Evolutionary conservation across 2,329 filamentous ascomycete species (phyloP).

Genomic region (Leptodontidium sp.): DNA sequence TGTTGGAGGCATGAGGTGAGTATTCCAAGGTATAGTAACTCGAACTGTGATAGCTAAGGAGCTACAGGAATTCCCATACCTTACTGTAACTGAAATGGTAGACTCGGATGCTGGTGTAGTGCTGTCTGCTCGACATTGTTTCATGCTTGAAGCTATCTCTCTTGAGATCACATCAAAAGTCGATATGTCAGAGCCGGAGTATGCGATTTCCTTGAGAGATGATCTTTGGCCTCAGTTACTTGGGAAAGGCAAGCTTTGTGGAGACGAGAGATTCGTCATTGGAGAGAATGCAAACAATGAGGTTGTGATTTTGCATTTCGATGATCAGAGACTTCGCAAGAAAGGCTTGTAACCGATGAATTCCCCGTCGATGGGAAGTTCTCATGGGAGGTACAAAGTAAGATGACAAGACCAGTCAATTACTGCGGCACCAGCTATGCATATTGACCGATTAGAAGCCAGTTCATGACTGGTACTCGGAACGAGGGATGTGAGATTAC

Average conservation of each 20-base stretch:
- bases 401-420: background rate
- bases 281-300: conserved; percentile 62
- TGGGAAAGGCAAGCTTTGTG: conserved; percentile 61
- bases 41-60: background rate
- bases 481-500: background rate
- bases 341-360: background rate
- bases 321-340: conserved; percentile 23
- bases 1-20: conserved; percentile 60
- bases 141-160: conserved; percentile 56
- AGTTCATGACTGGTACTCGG: background rate
- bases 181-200: conserved; percentile 43
- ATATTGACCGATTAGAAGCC: background rate
- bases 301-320: conserved; percentile 62
- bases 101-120: conserved; percentile 56
- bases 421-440: background rate
- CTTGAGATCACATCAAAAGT: conserved; percentile 52
- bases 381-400: background rate
- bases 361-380: background rate
- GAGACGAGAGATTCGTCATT: conserved; percentile 68
- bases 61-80: conserved; percentile 56
- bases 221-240: conserved; percentile 58
- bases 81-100: conserved; percentile 56
- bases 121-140: conserved; percentile 56
- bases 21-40: background rate
- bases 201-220: conserved; percentile 53